These are phyloP conservation scores for Cutaneotrichosporon sp. DNA, from an alignment of 1,284 basidiomycete species.

Conservation along the genomic window DNA sequence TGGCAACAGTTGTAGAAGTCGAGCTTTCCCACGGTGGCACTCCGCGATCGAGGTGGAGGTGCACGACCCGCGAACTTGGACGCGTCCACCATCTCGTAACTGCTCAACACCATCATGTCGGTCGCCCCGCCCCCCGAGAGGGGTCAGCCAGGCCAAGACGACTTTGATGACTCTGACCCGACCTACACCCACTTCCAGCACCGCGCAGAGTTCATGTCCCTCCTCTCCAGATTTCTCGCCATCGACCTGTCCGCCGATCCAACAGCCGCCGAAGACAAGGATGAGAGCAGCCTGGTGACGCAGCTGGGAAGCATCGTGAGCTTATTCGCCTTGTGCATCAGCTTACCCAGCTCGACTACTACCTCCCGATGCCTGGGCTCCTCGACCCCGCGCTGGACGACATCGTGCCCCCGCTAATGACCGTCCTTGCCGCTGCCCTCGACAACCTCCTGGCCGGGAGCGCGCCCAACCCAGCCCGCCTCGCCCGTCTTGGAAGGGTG, in stretches of 20 bases:
- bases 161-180: conserved; percentile 44
- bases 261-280: conserved; percentile 55
- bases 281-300: conserved; percentile 58
- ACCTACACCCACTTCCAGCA: conserved; percentile 53
- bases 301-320: conserved; percentile 53
- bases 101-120: neutral
- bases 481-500: conserved; percentile 64
- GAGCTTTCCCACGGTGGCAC: neutral
- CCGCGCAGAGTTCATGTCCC: conserved; percentile 60
- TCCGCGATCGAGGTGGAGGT: conserved; percentile 1
- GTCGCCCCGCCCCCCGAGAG: neutral
- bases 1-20: no score
- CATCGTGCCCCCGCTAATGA: conserved; percentile 76
- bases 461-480: conserved; percentile 52
- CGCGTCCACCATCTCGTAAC: neutral
- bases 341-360: conserved; percentile 70
- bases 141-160: conserved; percentile 6
- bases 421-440: conserved; percentile 65
- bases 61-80: neutral
- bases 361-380: conserved; percentile 91
- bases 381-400: conserved; percentile 92
- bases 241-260: conserved; percentile 58
- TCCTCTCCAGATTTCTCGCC: conserved; percentile 61
- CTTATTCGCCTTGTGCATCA: neutral
- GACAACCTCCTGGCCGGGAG: conserved; percentile 31